Base-by-base conservation (phyloP, 2,329 filamentous ascomycete species). In the Trichoderma asperellum region DNA sequence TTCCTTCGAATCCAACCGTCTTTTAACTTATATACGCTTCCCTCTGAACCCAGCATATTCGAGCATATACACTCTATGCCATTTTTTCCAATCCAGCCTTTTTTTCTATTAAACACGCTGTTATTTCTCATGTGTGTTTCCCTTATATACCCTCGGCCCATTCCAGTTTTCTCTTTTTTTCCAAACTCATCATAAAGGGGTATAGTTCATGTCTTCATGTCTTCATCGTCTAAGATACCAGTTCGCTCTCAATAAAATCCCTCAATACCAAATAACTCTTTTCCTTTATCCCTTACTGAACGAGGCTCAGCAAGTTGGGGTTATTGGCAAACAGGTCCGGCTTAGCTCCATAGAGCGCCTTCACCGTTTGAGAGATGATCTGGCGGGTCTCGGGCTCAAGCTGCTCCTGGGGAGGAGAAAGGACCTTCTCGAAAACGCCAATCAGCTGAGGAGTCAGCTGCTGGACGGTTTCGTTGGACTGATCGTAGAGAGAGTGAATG, bases 401-500 rank as follows among this genome's bases (percentile, higher is more conserved):
- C 83, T 96, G 92, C 70, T 92, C 91, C 79, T 91, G 86, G 1
- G 92, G 91, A 59, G 88, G 86, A 69, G 85, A 83, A 68, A 95
- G 85, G 21, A 94, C 92, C 76, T 91, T 85, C 77, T 92, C 88
- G 74, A 96, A 92, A 70, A 94, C 81, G 14, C 87, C 86, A 73
- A 93, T 82, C 69, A 96, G 84, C 77, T 88, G 85, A 47, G 88
- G 86, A 5, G 92, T 94, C 58, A 93, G 85, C 75, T 87, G 84
- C 79, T 90, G 88, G 58, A 94, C 86, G 2, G 89, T 91, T 14
- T 86, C 82, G 80, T 95, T 91, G 73, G 88, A 86, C 71, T 86
- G 83, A 74, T 91, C 87, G 79, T 94, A 97, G 73, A 98, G 87
- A 80, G 92, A 90, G 80, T 92, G 91, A 76, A 99, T 91, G 88